phyloP scores from a whole-genome alignment of 257 asterid genomes.

The Solanum sparsipilum region DNA sequence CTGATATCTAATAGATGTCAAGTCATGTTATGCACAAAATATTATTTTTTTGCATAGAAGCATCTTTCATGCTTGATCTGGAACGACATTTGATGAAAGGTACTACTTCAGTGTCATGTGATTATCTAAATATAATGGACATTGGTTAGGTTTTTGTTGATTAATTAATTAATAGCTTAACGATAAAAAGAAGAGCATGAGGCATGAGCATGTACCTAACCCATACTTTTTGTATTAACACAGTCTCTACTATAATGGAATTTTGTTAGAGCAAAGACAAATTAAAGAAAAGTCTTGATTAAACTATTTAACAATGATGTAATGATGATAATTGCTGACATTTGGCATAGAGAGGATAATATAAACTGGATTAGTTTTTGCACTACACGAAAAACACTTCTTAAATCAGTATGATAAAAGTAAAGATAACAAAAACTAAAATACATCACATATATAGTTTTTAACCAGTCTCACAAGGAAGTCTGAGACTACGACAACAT shows the following conservation, averaged over 20 bases:
- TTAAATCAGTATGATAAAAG: neutral
- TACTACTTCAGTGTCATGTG: neutral
- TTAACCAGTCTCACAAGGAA: neutral
- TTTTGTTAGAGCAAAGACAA: neutral
- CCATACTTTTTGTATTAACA: neutral
- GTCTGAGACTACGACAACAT: neutral
- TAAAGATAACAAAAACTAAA: neutral
- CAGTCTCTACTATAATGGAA: neutral
- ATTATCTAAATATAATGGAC: neutral
- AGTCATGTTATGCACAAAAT: neutral
- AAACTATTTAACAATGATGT: neutral
- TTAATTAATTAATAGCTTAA: neutral
- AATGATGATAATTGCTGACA: neutral
- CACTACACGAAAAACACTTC: neutral
- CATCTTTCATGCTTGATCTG: neutral
- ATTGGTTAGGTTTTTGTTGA: neutral
- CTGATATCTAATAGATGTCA: neutral
- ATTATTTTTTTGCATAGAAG: neutral
- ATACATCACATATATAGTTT: neutral
- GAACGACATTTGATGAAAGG: neutral
- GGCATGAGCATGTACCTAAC: neutral
- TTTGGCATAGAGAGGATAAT: neutral
- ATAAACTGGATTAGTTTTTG: neutral
- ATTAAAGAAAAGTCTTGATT: neutral
- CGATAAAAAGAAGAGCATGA: neutral